phyloP scores from a whole-genome alignment of 1,284 basidiomycete genomes.

The Cutaneotrichosporon sp. region DNA sequence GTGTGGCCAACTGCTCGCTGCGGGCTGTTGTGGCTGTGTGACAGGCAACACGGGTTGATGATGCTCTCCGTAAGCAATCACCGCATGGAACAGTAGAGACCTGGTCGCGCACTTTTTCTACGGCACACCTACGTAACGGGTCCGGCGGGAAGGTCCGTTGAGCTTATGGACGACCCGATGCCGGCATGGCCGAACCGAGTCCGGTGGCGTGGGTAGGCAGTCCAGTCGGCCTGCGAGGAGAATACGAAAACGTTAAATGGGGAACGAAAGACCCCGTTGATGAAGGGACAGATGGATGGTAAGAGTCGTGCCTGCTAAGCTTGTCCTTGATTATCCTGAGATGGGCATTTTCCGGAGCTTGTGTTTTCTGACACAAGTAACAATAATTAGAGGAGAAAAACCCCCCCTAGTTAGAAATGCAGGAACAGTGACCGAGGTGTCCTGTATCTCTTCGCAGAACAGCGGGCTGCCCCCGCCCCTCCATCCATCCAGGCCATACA shows the following conservation, averaged over 20 bases:
- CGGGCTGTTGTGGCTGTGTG: not conserved
- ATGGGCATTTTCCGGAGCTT: not conserved
- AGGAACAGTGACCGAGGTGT: not conserved
- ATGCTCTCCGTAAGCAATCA: not conserved
- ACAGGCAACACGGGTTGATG: not conserved
- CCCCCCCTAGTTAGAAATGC: not conserved
- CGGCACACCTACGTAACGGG: conserved; percentile 5
- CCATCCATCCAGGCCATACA: not conserved
- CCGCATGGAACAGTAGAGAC: not conserved
- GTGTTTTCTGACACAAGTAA: not conserved
- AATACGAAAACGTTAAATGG: not conserved
- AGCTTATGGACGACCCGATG: conserved; percentile 7
- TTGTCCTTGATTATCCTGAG: not conserved
- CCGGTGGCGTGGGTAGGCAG: not conserved
- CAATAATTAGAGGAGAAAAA: not conserved
- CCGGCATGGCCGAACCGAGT: conserved; percentile 10
- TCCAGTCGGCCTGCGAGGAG: not conserved
- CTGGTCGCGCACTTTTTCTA: not conserved
- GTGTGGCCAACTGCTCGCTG: not conserved
- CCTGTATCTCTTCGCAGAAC: not conserved
- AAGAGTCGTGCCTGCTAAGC: not conserved
- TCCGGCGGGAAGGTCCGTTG: not conserved
- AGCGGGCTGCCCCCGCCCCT: not conserved
- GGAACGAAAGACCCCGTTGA: not conserved
- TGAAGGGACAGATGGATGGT: conserved; percentile 4